A percentile compares a stretch with the other conserved stretches of the same genome.
These are phyloP conservation scores for Pythium brachiatum DNA, from an alignment of 352 stramenopile species.

Conservation along the genomic window DNA sequence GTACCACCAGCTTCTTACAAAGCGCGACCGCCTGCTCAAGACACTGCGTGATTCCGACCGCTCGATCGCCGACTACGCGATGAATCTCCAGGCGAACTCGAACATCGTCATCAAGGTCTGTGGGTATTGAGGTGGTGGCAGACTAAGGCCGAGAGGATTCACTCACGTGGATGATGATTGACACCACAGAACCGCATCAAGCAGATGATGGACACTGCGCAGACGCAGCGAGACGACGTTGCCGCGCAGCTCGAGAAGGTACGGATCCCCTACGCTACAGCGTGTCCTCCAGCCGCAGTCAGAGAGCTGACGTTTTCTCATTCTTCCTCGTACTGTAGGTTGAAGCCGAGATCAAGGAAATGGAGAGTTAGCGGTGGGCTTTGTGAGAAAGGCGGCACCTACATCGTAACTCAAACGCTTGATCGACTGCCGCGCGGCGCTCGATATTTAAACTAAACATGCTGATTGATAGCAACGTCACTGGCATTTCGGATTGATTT, in stretches of 20 bases:
- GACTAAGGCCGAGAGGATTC: too few species aligned
- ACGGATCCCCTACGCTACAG: too few species aligned
- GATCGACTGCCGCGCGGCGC: background rate
- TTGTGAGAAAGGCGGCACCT: too few species aligned
- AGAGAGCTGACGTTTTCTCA: background rate
- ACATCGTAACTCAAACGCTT: background rate
- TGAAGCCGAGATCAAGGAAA: conserved; percentile 26
- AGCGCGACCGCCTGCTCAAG: conserved; percentile 67
- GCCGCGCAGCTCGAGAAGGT: conserved; percentile 54
- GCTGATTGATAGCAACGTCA: background rate
- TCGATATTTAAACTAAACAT: conserved; percentile 5
- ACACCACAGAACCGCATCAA: conserved; percentile 70
- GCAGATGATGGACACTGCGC: conserved; percentile 71
- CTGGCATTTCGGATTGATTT: background rate
- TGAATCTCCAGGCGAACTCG: conserved; percentile 69
- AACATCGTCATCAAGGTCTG: conserved; percentile 79
- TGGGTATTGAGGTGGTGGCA: too few species aligned
- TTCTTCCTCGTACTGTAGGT: conserved; percentile 21
- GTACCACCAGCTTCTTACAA: conserved; percentile 62
- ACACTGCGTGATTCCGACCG: conserved; percentile 63
- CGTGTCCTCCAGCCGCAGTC: background rate
- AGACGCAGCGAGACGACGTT: conserved; percentile 51
- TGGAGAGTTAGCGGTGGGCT: conserved; percentile 14
- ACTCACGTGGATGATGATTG: background rate
- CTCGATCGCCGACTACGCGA: conserved; percentile 57